phyloP scores from a whole-genome alignment of 305 asterid genomes.

The Fraxinus albicans region DNA sequence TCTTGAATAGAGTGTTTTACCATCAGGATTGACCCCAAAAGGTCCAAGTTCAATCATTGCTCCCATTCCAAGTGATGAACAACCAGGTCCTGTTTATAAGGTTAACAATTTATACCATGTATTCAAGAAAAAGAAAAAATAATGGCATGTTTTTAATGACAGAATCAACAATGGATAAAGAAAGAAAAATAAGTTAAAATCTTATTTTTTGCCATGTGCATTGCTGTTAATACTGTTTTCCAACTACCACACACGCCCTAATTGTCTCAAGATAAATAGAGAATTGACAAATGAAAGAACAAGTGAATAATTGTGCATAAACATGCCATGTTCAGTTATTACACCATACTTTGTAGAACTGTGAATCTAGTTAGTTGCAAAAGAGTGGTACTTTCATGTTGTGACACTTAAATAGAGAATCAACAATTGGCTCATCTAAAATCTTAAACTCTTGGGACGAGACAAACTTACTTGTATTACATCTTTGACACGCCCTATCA shows the following conservation, averaged over 20 bases:
- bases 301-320: neutral
- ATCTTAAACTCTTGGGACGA: neutral
- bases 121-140: neutral
- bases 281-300: neutral
- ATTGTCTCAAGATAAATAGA: neutral
- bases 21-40: constrained; percentile 42
- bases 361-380: neutral
- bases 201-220: neutral
- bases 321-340: neutral
- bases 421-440: neutral
- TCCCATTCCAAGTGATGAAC: constrained; percentile 45
- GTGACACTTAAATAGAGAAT: neutral
- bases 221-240: neutral
- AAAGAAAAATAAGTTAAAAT: neutral
- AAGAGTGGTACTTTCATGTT: neutral
- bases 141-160: neutral
- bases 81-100: constrained; percentile 38
- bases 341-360: neutral
- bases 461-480: neutral
- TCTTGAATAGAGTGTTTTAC: constrained; percentile 38
- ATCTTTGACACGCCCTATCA: neutral
- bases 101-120: neutral
- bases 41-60: constrained; percentile 44
- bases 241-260: neutral
- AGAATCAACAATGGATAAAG: neutral